Evolutionary conservation across 305 asterid species (phyloP), one percentile per base, ranked within the genome.

Genomic region (Solanum hybrid): DNA sequence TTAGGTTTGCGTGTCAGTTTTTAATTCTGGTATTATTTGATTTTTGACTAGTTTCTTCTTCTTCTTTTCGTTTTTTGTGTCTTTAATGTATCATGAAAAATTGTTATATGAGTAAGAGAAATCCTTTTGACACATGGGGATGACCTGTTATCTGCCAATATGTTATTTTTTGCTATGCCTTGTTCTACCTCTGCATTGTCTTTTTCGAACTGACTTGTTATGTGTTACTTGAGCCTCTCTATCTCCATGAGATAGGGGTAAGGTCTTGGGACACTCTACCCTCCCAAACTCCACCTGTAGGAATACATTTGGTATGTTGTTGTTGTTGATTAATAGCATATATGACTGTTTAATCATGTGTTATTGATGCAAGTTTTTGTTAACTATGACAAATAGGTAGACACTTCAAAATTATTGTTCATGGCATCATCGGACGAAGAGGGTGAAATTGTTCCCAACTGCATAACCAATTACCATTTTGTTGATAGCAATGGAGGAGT

Each of bases 401-500:
- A 72, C 27, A 27, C 35, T 71, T 35, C 27, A 26, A 51, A 51
- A 31, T 84, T 46, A 37, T 60, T 89, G 73, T 11, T 89, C 60
- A 94, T 94, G 97, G 92, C 90, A 32, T 91, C 92, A 20, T 94
- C 95, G 29, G 96, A 93, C 14, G 98, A 95, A 91, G 98, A 95
- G 88, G 96, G 96, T 80, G 98, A 96, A 89, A 92, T 95, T 79
- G 87, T 90, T 24, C 90, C 93, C 35, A 92, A 89, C 69, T 66
- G 91, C 24, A 92, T 94, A 56, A 90, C 91, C 1, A 90, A 93
- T 87, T 96, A 91, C 89, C 86, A 90, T 81, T 90, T 96, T 64
- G 93, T 90, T 56, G 89, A 92, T 87, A 37, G 69, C 51, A 73
- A 91, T 85, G 91, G 85, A 38, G 89, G 82, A 66, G 93, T 79